Base-by-base conservation (phyloP, 2,329 filamentous ascomycete genomes). In the Phialocephala sp. region DNA sequence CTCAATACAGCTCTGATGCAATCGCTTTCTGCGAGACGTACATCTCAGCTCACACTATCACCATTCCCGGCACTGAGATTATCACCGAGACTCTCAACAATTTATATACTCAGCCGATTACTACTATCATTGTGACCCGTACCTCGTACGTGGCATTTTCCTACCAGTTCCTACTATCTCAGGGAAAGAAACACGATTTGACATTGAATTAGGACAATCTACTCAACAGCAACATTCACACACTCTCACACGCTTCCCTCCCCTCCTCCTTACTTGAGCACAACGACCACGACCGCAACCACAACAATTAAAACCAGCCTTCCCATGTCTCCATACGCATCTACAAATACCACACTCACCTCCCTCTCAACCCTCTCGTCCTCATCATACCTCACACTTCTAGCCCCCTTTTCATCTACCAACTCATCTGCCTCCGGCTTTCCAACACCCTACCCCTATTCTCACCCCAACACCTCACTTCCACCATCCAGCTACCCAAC, bases 11-110 rank as follows among this genome's bases (percentile, higher is more conserved):
- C 39, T 47, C 43, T 4, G 43, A 27, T n/a, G 58, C 58, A 9
- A 60, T 47, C 41, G 8, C 2, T 8, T 60, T 60, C 41, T 60
- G 58, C 41, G 41, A 32, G 9, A 22, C 58, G 3, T 60, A 60
- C 41, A 47, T 60, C 27, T 22, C 58, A 18, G 24, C 43, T 32
- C 22, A 35, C 14, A 35, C 35, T 1, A 8, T 47, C 41, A 60
- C 22, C 8, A 50, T 47, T 8, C 14, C 22, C 27, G 18, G 4
- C 12, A 35, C 27, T 9, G 3, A 32, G 2, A 32, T 18, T 35
- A 5, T n/a, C 24, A 32, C 24, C 6, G 50, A 54, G 14, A 54
- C 24, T 27, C 11, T 54, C 24, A 20, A 5, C 8, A 32, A 54
- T 18, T 1, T 15, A 1, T 32, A 1, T 18, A 32, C 24, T 32